A percentile compares a stretch with the other conserved stretches of the same genome.
Evolutionary conservation across 768 basidiomycete genomes (phyloP).

Genomic region (Heimioporus sp.): DNA sequence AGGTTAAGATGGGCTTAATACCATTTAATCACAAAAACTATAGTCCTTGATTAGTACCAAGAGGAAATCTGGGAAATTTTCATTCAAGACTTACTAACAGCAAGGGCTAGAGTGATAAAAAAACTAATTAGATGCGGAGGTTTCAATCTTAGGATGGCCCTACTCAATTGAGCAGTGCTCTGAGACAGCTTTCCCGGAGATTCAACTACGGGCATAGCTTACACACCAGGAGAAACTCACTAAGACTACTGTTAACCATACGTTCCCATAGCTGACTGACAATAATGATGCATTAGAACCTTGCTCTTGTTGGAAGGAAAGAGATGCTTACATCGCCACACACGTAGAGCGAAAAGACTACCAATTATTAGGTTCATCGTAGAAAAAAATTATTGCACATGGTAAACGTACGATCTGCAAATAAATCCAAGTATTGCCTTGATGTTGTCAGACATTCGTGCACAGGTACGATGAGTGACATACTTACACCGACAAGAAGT

Average conservation of each 20-base stretch:
- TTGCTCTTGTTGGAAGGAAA: constrained; percentile 1
- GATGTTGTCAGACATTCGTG: background rate
- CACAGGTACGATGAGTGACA: background rate
- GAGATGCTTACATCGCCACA: constrained; percentile 54
- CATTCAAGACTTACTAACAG: constrained; percentile 33
- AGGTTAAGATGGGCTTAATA: constrained; percentile 21
- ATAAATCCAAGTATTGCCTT: constrained; percentile 54
- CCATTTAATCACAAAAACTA: constrained; percentile 48
- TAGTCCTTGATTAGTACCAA: constrained; percentile 2
- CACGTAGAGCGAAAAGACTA: constrained; percentile 57
- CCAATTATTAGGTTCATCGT: background rate
- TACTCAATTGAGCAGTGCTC: constrained; percentile 50
- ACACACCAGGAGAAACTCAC: constrained; percentile 31
- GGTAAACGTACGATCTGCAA: constrained; percentile 50
- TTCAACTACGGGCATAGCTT: background rate
- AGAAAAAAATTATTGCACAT: background rate
- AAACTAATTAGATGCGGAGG: background rate
- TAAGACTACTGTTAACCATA: constrained; percentile 42
- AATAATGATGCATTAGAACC: background rate
- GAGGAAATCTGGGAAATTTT: background rate
- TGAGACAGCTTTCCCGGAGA: constrained; percentile 41
- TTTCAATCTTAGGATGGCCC: constrained; percentile 6
- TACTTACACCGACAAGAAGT: constrained; percentile 36
- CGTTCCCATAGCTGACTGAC: constrained; percentile 55
- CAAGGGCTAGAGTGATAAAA: constrained; percentile 29